Percentiles rank a stretch among this genome's conserved stretches.
phyloP scores from a whole-genome alignment of 75 land plant genomes.

The Gnetum montanum region DNA sequence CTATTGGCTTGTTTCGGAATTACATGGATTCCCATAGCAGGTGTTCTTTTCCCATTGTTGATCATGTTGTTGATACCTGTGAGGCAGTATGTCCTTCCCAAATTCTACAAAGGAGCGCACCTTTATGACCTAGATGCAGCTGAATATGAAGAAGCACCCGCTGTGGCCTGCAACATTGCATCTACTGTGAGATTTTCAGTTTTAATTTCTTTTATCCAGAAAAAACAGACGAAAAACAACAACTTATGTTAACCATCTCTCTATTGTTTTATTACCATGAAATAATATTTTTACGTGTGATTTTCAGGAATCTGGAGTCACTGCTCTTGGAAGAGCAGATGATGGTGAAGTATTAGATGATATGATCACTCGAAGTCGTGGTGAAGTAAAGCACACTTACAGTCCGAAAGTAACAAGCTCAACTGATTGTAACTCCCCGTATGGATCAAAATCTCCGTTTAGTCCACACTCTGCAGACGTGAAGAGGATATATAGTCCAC shows the following conservation, averaged over 20 bases:
- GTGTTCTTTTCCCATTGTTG: conserved; percentile 80
- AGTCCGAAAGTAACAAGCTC: conserved; percentile 57
- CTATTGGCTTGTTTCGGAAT: conserved; percentile 61
- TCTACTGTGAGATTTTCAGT: not conserved
- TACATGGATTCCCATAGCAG: conserved; percentile 92
- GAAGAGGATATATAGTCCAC: conserved; percentile 24
- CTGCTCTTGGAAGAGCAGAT: conserved; percentile 5
- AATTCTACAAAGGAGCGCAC: conserved; percentile 52
- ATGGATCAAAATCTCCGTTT: conserved; percentile 7
- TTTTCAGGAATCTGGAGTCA: conserved; percentile 5
- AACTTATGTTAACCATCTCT: not conserved
- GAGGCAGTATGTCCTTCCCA: conserved; percentile 69
- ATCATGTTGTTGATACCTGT: conserved; percentile 84
- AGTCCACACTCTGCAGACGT: conserved; percentile 13
- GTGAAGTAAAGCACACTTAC: conserved; percentile 48
- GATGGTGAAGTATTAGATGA: conserved; percentile 67
- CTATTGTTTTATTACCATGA: not conserved
- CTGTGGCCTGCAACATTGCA: conserved; percentile 33
- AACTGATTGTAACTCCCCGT: conserved; percentile 14
- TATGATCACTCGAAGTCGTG: conserved; percentile 69
- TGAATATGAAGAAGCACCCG: conserved; percentile 57
- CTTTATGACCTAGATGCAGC: conserved; percentile 61
- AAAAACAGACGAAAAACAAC: not conserved
- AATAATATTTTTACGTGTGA: not conserved
- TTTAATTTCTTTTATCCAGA: no score